phyloP scores from a whole-genome alignment of 169 alveolate genomes.

The Perkinsus olseni region DNA sequence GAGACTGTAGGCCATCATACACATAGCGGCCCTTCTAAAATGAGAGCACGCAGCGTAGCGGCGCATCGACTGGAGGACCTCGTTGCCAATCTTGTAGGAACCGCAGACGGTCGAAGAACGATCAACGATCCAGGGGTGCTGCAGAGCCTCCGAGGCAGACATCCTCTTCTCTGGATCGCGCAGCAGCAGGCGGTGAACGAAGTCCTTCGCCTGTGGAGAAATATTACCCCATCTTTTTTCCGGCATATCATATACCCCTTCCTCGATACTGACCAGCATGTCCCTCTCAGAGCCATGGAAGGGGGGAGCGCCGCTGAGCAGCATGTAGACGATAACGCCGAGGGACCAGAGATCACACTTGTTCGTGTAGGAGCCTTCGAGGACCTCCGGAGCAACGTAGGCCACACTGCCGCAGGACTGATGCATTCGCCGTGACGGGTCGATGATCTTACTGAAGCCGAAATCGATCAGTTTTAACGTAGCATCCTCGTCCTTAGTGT shows the following conservation, averaged over 20 bases:
- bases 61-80: background rate
- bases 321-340: conserved; percentile 50
- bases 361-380: conserved; percentile 39
- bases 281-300: conserved; percentile 43
- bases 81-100: background rate
- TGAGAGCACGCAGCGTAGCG: background rate
- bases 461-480: conserved; percentile 60
- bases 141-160: conserved; percentile 22
- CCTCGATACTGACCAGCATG: conserved; percentile 20
- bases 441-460: conserved; percentile 36
- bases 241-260: conserved; percentile 9
- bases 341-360: conserved; percentile 58
- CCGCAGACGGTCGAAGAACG: background rate
- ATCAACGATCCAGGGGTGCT: conserved; percentile 29
- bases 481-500: conserved; percentile 36
- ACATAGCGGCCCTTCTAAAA: conserved; percentile 1
- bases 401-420: conserved; percentile 36
- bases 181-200: conserved; percentile 32
- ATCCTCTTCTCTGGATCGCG: conserved; percentile 19
- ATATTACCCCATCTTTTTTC: conserved; percentile 9
- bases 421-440: conserved; percentile 31
- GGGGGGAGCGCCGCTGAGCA: conserved; percentile 52
- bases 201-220: conserved; percentile 34
- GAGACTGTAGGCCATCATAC: conserved; percentile 5
- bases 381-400: conserved; percentile 72